Conservation (phyloP, 2,329 filamentous ascomycete species). For the Polychaeton citri region DNA sequence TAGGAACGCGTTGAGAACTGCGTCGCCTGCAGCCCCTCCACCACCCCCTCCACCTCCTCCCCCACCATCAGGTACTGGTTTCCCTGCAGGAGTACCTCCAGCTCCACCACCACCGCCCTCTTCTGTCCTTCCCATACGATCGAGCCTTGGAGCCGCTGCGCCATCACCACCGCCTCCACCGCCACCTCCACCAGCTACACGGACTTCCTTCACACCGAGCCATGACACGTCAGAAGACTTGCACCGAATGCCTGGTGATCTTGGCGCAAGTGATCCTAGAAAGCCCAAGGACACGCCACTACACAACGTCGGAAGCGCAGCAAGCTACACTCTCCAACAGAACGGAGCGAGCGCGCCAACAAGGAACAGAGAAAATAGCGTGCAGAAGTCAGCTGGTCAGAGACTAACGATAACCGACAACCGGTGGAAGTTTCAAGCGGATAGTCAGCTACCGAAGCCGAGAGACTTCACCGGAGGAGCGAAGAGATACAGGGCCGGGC, state of each 20-base stretch:
- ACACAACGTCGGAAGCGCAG: constrained; percentile 6
- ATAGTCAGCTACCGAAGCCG: constrained; percentile 70
- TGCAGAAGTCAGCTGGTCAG: constrained; percentile 9
- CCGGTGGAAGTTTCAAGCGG: constrained; percentile 78
- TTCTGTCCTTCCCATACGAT: constrained; percentile 24
- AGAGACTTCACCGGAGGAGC: constrained; percentile 61
- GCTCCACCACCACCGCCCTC: constrained; percentile 14
- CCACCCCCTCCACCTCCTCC: constrained; percentile 29
- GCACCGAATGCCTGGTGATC: background rate
- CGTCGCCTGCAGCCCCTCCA: constrained; percentile 20
- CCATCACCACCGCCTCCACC: constrained; percentile 6
- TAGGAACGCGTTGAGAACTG: constrained; percentile 40
- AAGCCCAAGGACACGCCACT: constrained; percentile 23
- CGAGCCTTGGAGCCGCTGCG: constrained; percentile 7
- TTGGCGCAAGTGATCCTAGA: constrained; percentile 10
- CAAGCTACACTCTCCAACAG: constrained; percentile 4
- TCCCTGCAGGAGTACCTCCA: constrained; percentile 21
- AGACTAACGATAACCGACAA: constrained; percentile 32
- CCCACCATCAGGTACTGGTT: constrained; percentile 10
- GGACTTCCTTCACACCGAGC: constrained; percentile 5
- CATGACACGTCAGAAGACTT: background rate
- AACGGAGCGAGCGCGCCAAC: background rate
- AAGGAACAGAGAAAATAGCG: constrained; percentile 6
- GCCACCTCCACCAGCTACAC: constrained; percentile 4
- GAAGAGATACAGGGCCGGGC: constrained; percentile 75